phyloP scores from a whole-genome alignment of 2,329 filamentous ascomycete species.

The Pezicula neosporulosa region DNA sequence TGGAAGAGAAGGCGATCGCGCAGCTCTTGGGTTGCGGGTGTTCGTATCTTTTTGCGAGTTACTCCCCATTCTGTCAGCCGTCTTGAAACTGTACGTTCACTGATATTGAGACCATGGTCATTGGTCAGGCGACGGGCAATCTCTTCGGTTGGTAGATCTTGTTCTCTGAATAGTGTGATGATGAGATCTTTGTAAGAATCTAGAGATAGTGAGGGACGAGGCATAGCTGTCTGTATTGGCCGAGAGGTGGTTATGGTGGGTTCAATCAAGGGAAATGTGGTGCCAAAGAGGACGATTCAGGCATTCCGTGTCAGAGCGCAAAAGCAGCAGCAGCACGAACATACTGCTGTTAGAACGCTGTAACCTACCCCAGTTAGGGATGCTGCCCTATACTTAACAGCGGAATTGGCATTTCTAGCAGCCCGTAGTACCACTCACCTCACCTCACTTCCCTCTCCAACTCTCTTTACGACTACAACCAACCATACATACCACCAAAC shows the following conservation, averaged over 20 bases:
- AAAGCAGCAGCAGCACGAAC: too few relatives aligned
- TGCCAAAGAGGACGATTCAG: too few relatives aligned
- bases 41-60: slow-evolving; percentile 22
- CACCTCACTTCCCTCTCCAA: too few relatives aligned
- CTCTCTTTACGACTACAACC: too few relatives aligned
- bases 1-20: slow-evolving; percentile 19
- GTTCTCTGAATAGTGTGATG: slow-evolving; percentile 20
- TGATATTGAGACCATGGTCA: slow-evolving; percentile 23
- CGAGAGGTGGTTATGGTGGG: slow-evolving; percentile 20
- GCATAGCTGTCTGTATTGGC: slow-evolving; percentile 8
- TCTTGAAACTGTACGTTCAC: slow-evolving; percentile 24
- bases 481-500: too few relatives aligned
- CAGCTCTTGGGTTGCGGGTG: slow-evolving; percentile 17
- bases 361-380: too few relatives aligned
- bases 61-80: slow-evolving; percentile 24
- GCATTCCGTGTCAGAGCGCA: too few relatives aligned
- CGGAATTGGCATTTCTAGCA: too few relatives aligned
- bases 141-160: slow-evolving; percentile 22
- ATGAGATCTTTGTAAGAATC: slow-evolving; percentile 25
- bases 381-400: too few relatives aligned
- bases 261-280: neutral
- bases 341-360: too few relatives aligned
- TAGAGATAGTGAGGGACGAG: slow-evolving; percentile 12
- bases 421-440: too few relatives aligned
- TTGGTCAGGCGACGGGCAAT: slow-evolving; percentile 22